Evolutionary conservation across 331 rosid genomes (phyloP), one percentile per base, ranked within the genome.

Genomic region (Quercus phellos): DNA sequence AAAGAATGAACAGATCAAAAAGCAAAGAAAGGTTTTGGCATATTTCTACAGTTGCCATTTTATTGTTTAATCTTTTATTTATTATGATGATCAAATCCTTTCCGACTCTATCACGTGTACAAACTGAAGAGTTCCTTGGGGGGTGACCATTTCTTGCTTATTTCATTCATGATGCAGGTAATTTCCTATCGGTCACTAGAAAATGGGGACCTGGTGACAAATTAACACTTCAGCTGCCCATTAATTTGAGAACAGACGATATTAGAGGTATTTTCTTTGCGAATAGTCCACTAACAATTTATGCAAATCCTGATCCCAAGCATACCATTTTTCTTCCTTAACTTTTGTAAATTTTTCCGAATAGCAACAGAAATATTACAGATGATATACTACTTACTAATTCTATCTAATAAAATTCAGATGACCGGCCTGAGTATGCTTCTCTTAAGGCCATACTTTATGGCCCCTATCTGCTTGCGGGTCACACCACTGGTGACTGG

Each of bases 391-490:
- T 19, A 73, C 77, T 80, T 73, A 82, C 4, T 46, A 13, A 19
- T 14, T 75, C 68, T 81, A 38, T 74, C 61, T 64, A 70, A 58
- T 58, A n/a, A 64, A 82, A 80, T 81, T 78, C 97, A 94, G 98
- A 94, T 82, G 97, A 90, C 60, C 86, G 98, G 71, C 74, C 90
- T 12, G 84, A 86, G 79, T 88, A 72, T 73, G 81, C 88, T 71
- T 84, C 93, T 9, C 13, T 91, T 73, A 86, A 91, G 68, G 98
- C 96, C 17, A 91, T 92, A 80, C 87, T 92, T 2, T 92, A 82
- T 55, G 99, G 99, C 22, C 97, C 97, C 0, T 86, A 85, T 84
- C 91, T 94, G 67, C 97, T 92, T 7, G 94, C 88, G 0, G 97
- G 90, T 34, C 90, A 92, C 72, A 87, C 91, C 16, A 64, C 24